Conservation (phyloP, 2,329 filamentous ascomycete species). For the Apiospora rasikravindrae region DNA sequence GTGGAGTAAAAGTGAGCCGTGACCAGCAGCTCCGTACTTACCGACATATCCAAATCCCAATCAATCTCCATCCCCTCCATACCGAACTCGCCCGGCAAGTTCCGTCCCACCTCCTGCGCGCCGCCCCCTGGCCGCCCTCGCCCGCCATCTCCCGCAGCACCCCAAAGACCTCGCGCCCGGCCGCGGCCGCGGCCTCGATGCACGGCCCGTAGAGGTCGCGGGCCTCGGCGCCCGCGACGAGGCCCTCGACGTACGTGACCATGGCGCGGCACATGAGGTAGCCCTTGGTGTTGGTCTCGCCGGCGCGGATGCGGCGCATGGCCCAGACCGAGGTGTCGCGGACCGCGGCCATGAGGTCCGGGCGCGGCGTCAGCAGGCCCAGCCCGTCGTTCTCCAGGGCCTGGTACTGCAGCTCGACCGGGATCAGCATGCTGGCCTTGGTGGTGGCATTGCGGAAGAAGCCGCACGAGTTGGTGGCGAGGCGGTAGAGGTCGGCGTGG, state of each 20-base stretch:
- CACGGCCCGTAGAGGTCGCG: conserved; percentile 42
- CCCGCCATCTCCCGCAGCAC: neutral
- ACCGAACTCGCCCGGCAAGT: conserved; percentile 33
- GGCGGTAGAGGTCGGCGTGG: conserved; percentile 42
- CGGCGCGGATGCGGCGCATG: conserved; percentile 47
- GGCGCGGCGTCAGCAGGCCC: conserved; percentile 39
- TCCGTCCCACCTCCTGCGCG: conserved; percentile 33
- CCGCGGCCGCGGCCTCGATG: conserved; percentile 37
- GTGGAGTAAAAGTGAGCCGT: neutral
- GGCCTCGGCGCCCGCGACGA: conserved; percentile 42
- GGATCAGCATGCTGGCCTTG: conserved; percentile 44
- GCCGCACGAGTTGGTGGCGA: conserved; percentile 46
- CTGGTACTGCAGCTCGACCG: conserved; percentile 47
- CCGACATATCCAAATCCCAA: conserved; percentile 41
- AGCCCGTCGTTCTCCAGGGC: conserved; percentile 48
- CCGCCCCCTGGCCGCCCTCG: conserved; percentile 36
- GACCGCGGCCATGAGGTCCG: conserved; percentile 49
- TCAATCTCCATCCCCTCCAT: conserved; percentile 35
- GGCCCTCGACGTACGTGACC: conserved; percentile 47
- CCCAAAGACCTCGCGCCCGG: neutral
- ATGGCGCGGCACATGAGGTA: conserved; percentile 49
- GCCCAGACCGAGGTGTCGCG: conserved; percentile 48
- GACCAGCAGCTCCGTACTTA: conserved; percentile 20
- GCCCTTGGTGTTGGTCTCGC: conserved; percentile 62
- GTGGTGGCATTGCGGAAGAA: conserved; percentile 45